Evolutionary conservation across 805 yeast genomes (phyloP), one percentile per base, ranked within the genome.

Genomic region (Maudiozyma serrabonitensis): DNA sequence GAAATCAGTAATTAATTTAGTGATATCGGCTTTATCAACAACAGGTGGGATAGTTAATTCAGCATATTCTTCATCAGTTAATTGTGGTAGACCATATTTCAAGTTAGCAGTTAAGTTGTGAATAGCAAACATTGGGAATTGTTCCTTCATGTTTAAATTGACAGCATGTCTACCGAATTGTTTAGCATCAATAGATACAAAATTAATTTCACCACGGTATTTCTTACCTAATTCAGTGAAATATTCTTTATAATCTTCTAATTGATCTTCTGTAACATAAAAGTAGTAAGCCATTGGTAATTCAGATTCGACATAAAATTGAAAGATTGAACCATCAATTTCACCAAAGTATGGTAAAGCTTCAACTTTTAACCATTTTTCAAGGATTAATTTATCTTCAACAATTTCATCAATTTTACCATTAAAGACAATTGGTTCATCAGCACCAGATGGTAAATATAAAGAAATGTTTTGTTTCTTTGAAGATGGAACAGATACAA

Each of bases 271-370:
- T 45, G 76, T 69, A 56, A 77, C 81, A 73, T 85, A 87, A 74
- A 93, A 93, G 68, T 86, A 81, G 75, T 90, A 93, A 50, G 88
- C 95, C 58, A 93, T 72, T 55, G 99, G 99, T 50, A 80, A 57
- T 41, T 80, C 77, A 50, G 88, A 71, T 51, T 75, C 71, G 76
- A 86, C 79, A 75, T 90, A 93, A 38, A 75, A 64, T 69, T 77
- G 72, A 78, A 84, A 93, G 56, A 95, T 84, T 50, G 78, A 74
- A 56, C 95, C 93, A 62, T 81, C 81, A 56, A 93, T 80, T 70
- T 89, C 97, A 63, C 61, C 64, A 28, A 62, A 62, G 44, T 52
- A 55, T 34, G 66, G 66, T 40, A 62, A 53, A 26, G 63, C 52
- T 52, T 62, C 59, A n/a, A 52, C 51, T 28, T 51, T 55, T 9